Conservation (phyloP, 106 monocot genomes). For the Dioscorea zingiberensis region DNA sequence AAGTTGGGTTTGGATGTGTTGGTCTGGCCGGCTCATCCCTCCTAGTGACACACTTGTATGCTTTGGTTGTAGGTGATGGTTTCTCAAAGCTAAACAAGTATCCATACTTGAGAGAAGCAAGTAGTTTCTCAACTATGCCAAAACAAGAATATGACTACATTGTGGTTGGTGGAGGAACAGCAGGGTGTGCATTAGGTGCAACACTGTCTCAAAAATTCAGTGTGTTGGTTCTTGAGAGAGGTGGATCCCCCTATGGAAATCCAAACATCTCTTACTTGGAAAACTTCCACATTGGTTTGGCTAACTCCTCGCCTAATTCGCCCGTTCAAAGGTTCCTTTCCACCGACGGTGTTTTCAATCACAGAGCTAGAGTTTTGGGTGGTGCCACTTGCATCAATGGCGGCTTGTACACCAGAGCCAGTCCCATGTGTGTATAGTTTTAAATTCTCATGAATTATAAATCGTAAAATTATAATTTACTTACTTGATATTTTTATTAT, state of each 20-base stretch:
- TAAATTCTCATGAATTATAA: background rate
- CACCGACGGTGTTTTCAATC: slow-evolving; percentile 71
- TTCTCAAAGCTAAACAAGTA: background rate
- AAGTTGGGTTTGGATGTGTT: no score
- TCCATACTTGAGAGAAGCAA: slow-evolving; percentile 33
- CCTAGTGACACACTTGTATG: no score
- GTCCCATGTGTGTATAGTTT: slow-evolving; percentile 25
- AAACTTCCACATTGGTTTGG: slow-evolving; percentile 54
- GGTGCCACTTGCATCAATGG: slow-evolving; percentile 71
- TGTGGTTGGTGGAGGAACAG: slow-evolving; percentile 65
- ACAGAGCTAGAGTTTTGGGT: slow-evolving; percentile 59
- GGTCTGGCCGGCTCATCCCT: no score
- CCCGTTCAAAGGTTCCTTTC: slow-evolving; percentile 60
- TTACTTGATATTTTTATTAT: no score
- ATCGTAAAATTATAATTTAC: background rate
- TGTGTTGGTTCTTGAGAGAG: slow-evolving; percentile 59
- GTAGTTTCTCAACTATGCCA: slow-evolving; percentile 26
- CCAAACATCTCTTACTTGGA: slow-evolving; percentile 44
- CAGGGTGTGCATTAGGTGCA: slow-evolving; percentile 72
- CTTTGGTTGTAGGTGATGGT: no score
- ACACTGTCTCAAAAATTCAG: slow-evolving; percentile 57
- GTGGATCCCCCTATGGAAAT: slow-evolving; percentile 68
- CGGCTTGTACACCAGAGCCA: slow-evolving; percentile 76
- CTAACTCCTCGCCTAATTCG: slow-evolving; percentile 41
- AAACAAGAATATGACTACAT: slow-evolving; percentile 46